Evolutionary conservation across 2,329 filamentous ascomycete species (phyloP), one percentile per base, ranked within the genome.

Genomic region (Colletotrichum liriopes): DNA sequence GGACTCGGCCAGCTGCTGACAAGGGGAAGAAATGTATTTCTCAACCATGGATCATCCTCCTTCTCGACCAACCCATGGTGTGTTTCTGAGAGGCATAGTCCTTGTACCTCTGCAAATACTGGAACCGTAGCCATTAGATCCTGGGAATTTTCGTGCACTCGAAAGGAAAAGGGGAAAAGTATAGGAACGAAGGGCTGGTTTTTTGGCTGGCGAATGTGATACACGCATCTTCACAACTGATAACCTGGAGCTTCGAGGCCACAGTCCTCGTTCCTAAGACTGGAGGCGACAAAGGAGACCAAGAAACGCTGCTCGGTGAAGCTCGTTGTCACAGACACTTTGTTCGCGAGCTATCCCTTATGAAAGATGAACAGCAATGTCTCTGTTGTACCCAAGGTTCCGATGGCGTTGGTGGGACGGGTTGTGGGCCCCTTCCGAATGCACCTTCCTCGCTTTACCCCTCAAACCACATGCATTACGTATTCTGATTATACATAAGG

Each of bases 1-100:
- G 58, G 52, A 26, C 29, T 64, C 7, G 70, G 16, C 68, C 72
- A 72, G 37, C 37, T 23, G 37, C 56, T 39, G 14, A 56, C 32
- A 29, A 35, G 20, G 4, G 72, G 65, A 20, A 67, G 37, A 35
- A 60, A 60, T 41, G 35, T 52, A 26, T 62, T 49, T 32, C 45
- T 61, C 16, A 63, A 29, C 63, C 60, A 68, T 26, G 37, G 54
- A 14, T 4, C 29, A 23, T 56, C 62, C 29, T 65, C 45, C 5
- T 41, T 58, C 23, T 61, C 52, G n/a, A 47, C 7, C 29, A 20
- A 43, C 20, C 41, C 35, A 32, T 26, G 23, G 26, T 52, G 60
- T 51, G 45, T 67, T 16, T 52, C 39, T 7, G 61, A 47, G 5
- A 65, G 32, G 20, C 66, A 59, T 26, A 20, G 65, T 4, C 18